Percentiles rank a stretch among this genome's conserved stretches.
These are phyloP conservation scores for Firmiana major DNA, from an alignment of 345 rosid species.

Conservation along the genomic window DNA sequence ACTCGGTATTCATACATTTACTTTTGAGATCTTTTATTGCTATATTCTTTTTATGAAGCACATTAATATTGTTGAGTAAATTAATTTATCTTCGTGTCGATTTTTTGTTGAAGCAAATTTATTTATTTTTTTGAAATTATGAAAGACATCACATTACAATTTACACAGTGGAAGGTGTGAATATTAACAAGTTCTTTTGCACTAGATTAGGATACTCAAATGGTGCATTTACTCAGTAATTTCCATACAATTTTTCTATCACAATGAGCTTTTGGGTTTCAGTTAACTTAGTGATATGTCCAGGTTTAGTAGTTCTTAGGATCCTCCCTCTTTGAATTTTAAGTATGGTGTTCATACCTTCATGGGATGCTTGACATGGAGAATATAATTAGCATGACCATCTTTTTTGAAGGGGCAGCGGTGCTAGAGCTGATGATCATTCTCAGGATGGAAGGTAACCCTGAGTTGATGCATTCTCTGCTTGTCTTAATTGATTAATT, in stretches of 20 bases:
- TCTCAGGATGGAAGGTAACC: slow-evolving; percentile 67
- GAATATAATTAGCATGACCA: slow-evolving; percentile 6
- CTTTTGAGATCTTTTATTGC: not conserved
- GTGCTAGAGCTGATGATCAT: slow-evolving; percentile 62
- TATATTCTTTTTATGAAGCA: not conserved
- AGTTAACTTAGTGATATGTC: not conserved
- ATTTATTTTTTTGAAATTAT: not conserved
- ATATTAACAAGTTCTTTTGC: not conserved
- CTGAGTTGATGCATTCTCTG: slow-evolving; percentile 20
- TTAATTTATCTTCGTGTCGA: not conserved
- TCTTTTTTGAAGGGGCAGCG: slow-evolving; percentile 48
- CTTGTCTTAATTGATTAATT: not conserved
- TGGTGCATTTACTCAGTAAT: not conserved
- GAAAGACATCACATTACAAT: not conserved
- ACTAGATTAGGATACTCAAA: not conserved
- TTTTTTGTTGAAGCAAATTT: not conserved
- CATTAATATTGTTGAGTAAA: not conserved
- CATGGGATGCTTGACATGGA: slow-evolving; percentile 5
- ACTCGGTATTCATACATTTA: slow-evolving; percentile 7
- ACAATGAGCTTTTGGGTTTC: not conserved
- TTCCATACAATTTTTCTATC: not conserved
- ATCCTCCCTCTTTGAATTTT: not conserved
- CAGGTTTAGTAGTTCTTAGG: not conserved
- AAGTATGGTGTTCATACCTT: slow-evolving; percentile 1
- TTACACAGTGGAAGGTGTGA: not conserved